Evolutionary conservation across 495 filamentous ascomycete species (phyloP).

Genomic region (Elaphomyces granulatus): DNA sequence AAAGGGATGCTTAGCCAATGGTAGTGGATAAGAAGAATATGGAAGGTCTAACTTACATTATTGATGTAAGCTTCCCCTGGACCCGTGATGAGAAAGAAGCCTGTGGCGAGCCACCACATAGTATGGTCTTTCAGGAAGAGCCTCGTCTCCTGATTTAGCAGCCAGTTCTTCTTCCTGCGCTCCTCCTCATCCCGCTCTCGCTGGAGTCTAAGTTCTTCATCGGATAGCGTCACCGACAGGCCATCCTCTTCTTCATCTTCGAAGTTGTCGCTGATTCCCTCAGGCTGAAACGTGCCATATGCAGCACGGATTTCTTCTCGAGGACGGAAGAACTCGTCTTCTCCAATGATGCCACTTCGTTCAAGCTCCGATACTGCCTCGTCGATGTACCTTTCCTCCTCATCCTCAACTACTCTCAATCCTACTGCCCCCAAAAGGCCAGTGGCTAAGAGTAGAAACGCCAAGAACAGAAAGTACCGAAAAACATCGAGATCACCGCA

Average conservation of each 20-base stretch:
- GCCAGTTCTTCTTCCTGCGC: slow-evolving; percentile 61
- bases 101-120: slow-evolving; percentile 87
- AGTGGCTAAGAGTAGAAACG: slow-evolving; percentile 45
- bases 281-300: slow-evolving; percentile 39
- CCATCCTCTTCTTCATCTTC: slow-evolving; percentile 10
- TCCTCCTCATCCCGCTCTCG: slow-evolving; percentile 47
- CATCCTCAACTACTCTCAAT: slow-evolving; percentile 52
- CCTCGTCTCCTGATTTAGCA: slow-evolving; percentile 76
- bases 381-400: slow-evolving; percentile 58
- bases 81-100: slow-evolving; percentile 88
- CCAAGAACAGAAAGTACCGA: slow-evolving; percentile 72
- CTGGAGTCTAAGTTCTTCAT: slow-evolving; percentile 32
- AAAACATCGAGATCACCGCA: slow-evolving; percentile 76
- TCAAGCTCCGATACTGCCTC: slow-evolving; percentile 76
- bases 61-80: slow-evolving; percentile 96
- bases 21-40: neutral
- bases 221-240: slow-evolving; percentile 21
- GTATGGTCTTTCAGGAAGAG: slow-evolving; percentile 72
- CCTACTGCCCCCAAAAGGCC: slow-evolving; percentile 62
- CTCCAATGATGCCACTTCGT: slow-evolving; percentile 67
- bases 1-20: neutral
- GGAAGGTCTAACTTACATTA: slow-evolving; percentile 38
- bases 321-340: slow-evolving; percentile 45
- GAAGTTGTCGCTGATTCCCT: slow-evolving; percentile 3
- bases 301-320: slow-evolving; percentile 22